A percentile compares a stretch with the other conserved stretches of the same genome.
Evolutionary conservation across 129 eudicot genomes (phyloP).

Genomic region (Centella asiatica): DNA sequence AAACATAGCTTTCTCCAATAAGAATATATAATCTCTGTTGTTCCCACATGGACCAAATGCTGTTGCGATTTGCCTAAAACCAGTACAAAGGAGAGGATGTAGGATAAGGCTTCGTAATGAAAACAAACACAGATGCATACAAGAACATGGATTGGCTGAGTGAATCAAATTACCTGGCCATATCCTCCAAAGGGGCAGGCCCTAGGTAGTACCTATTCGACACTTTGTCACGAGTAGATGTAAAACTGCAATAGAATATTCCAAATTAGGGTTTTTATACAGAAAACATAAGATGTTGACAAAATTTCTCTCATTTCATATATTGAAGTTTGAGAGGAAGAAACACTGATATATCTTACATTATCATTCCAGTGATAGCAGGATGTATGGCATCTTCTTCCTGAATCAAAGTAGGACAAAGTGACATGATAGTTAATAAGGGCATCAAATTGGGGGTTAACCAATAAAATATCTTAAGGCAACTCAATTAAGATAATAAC

Average conservation of each 20-base stretch:
- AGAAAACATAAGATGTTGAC: neutral
- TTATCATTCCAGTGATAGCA: slow-evolving; percentile 62
- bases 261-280: neutral
- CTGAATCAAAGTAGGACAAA: slow-evolving; percentile 32
- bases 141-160: neutral
- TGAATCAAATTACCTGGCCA: slow-evolving; percentile 52
- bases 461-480: neutral
- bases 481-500: neutral
- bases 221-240: slow-evolving; percentile 78
- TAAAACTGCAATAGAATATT: slow-evolving; percentile 48
- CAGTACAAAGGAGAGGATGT: neutral
- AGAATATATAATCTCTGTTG: slow-evolving; percentile 77
- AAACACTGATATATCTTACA: slow-evolving; percentile 35
- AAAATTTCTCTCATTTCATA: neutral
- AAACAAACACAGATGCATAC: too few species aligned
- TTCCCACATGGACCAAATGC: slow-evolving; percentile 97
- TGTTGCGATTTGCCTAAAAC: slow-evolving; percentile 82
- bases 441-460: neutral
- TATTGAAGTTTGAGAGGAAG: neutral
- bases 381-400: slow-evolving; percentile 57
- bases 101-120: neutral
- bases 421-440: neutral
- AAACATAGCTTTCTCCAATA: slow-evolving; percentile 79
- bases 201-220: slow-evolving; percentile 86
- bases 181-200: slow-evolving; percentile 92